Evolutionary conservation across 2,329 filamentous ascomycete species (phyloP).

Genomic region (Rhexocercosporidium sp.): DNA sequence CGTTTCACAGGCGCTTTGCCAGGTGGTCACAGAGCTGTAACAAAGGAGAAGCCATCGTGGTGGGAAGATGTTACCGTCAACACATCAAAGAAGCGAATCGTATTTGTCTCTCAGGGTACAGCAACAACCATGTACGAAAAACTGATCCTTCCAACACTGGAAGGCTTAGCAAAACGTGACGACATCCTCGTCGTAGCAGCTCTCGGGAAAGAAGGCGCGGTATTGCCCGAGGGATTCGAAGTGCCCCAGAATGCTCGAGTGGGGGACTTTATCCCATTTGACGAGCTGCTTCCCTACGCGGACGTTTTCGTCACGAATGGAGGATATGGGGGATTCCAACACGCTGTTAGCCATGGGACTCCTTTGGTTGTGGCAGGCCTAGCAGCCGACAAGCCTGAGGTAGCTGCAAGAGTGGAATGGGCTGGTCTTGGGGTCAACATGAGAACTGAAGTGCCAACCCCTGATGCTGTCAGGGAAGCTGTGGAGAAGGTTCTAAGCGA

Average conservation of each 20-base stretch:
- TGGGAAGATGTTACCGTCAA: constrained; percentile 50
- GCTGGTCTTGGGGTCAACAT: constrained; percentile 44
- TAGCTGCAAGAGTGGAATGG: constrained; percentile 41
- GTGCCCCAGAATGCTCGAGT: constrained; percentile 44
- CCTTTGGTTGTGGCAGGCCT: constrained; percentile 44
- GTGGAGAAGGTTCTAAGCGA: constrained; percentile 21
- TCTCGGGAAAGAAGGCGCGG: constrained; percentile 38
- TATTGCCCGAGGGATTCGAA: constrained; percentile 37
- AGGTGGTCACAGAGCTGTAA: constrained; percentile 37
- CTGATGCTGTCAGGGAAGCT: constrained; percentile 11
- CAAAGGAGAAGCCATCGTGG: constrained; percentile 48
- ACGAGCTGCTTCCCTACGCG: constrained; percentile 43
- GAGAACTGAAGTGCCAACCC: constrained; percentile 17
- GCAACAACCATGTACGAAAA: constrained; percentile 39
- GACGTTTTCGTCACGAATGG: constrained; percentile 45
- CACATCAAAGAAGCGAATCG: constrained; percentile 46
- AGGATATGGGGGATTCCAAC: constrained; percentile 46
- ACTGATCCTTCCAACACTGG: constrained; percentile 45
- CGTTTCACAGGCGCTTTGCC: constrained; percentile 52
- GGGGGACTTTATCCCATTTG: constrained; percentile 46
- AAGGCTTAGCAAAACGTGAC: constrained; percentile 41
- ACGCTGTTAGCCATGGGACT: constrained; percentile 41
- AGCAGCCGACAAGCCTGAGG: constrained; percentile 44
- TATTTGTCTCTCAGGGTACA: constrained; percentile 46
- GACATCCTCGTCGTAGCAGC: constrained; percentile 45